Percentiles rank a stretch among this genome's conserved stretches.
Conservation (phyloP, 2,329 filamentous ascomycete genomes). For the Epichloe gansuensis region DNA sequence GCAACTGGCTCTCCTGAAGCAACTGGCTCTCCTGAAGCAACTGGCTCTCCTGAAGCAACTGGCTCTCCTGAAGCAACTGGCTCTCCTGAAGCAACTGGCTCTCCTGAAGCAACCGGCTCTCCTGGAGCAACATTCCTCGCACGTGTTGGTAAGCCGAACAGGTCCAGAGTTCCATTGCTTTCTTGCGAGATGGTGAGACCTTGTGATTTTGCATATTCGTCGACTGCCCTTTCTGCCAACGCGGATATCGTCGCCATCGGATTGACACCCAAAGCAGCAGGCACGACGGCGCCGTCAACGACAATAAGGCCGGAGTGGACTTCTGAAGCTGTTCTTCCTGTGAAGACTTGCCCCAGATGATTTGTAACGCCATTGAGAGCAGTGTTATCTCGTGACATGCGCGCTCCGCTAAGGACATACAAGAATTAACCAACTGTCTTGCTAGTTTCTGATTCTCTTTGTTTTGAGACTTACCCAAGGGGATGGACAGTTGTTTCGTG, state of each 20-base stretch:
- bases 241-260: slow-evolving; percentile 59
- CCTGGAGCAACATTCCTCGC: not conserved
- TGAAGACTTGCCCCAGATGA: slow-evolving; percentile 48
- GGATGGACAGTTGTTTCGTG: slow-evolving; percentile 54
- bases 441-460: too few species aligned
- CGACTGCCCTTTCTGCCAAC: slow-evolving; percentile 51
- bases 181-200: slow-evolving; percentile 32
- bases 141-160: slow-evolving; percentile 40
- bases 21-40: too few species aligned
- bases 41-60: too few species aligned
- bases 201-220: slow-evolving; percentile 31
- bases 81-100: too few species aligned
- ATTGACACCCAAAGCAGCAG: slow-evolving; percentile 51
- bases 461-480: slow-evolving; percentile 29
- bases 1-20: too few species aligned
- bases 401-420: slow-evolving; percentile 37
- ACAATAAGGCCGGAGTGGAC: slow-evolving; percentile 47
- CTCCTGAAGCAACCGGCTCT: too few species aligned
- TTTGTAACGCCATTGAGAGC: slow-evolving; percentile 46
- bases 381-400: slow-evolving; percentile 48
- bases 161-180: slow-evolving; percentile 36
- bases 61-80: too few species aligned
- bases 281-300: slow-evolving; percentile 49
- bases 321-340: slow-evolving; percentile 33
- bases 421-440: not conserved